Evolutionary conservation across 2,329 filamentous ascomycete species (phyloP).

Genomic region (Elsinoe ampelina): DNA sequence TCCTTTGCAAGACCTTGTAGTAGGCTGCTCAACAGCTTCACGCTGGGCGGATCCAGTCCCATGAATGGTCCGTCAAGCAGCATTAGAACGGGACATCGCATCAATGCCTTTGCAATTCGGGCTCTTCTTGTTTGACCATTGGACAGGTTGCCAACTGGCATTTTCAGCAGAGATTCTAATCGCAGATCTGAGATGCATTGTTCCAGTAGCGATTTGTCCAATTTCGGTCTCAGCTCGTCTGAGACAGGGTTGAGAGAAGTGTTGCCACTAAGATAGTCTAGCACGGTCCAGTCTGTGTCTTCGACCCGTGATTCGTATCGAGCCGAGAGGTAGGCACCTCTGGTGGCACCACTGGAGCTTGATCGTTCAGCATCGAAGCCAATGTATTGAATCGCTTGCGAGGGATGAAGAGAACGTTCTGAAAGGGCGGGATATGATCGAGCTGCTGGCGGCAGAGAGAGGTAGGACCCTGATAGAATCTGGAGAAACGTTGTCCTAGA

Average conservation of each 20-base stretch:
- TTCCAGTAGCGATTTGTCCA: slow-evolving; percentile 44
- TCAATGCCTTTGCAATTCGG: slow-evolving; percentile 75
- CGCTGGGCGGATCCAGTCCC: slow-evolving; percentile 81
- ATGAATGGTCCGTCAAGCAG: slow-evolving; percentile 92
- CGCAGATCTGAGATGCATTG: slow-evolving; percentile 61
- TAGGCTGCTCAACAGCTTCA: slow-evolving; percentile 60
- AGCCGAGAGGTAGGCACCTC: slow-evolving; percentile 77
- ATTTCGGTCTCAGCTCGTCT: slow-evolving; percentile 39
- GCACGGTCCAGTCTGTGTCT: slow-evolving; percentile 75
- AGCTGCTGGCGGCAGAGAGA: slow-evolving; percentile 66
- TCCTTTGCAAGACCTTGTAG: slow-evolving; percentile 58
- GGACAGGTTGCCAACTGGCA: slow-evolving; percentile 82
- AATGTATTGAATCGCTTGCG: slow-evolving; percentile 72
- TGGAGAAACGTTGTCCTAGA: slow-evolving; percentile 79
- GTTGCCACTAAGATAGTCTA: slow-evolving; percentile 72
- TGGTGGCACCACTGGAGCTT: slow-evolving; percentile 45
- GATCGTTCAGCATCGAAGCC: slow-evolving; percentile 73
- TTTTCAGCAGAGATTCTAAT: slow-evolving; percentile 58
- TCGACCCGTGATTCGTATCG: slow-evolving; percentile 84
- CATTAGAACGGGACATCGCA: slow-evolving; percentile 69
- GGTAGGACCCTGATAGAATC: slow-evolving; percentile 62
- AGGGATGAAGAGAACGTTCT: slow-evolving; percentile 48
- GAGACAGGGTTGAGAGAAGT: slow-evolving; percentile 67
- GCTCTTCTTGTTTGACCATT: slow-evolving; percentile 87
- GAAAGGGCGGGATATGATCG: slow-evolving; percentile 72